Conservation (phyloP, 2,329 filamentous ascomycete species). For the Sphaerulina populicola region DNA sequence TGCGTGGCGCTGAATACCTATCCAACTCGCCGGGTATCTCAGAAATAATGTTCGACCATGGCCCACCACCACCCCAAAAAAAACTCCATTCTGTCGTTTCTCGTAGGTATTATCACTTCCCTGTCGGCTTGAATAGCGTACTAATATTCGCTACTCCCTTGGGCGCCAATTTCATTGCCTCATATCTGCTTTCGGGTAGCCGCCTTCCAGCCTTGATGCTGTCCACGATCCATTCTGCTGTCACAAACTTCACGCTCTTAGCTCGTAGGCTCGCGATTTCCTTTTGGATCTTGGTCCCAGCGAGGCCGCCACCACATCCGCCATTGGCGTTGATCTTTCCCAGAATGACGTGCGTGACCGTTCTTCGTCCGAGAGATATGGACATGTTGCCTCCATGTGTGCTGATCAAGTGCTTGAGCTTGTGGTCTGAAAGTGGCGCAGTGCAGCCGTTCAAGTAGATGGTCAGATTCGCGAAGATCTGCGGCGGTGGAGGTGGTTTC, state of each 20-base stretch:
- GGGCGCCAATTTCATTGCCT: slow-evolving; percentile 52
- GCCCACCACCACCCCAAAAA: not conserved
- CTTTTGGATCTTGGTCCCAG: slow-evolving; percentile 69
- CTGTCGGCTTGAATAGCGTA: slow-evolving; percentile 21
- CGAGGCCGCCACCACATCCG: slow-evolving; percentile 61
- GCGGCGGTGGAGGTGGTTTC: slow-evolving; percentile 14
- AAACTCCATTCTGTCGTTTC: not conserved
- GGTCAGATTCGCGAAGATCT: slow-evolving; percentile 53
- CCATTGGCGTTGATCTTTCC: slow-evolving; percentile 47
- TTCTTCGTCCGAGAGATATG: slow-evolving; percentile 60
- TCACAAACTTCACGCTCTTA: slow-evolving; percentile 67
- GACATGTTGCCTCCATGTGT: slow-evolving; percentile 66
- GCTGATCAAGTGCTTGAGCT: slow-evolving; percentile 67
- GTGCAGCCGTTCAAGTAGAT: slow-evolving; percentile 88
- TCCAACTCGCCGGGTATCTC: slow-evolving; percentile 10
- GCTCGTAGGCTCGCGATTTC: slow-evolving; percentile 64
- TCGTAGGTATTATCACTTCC: not conserved
- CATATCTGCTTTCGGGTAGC: slow-evolving; percentile 65
- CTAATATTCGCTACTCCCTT: slow-evolving; percentile 59
- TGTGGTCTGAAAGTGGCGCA: slow-evolving; percentile 77
- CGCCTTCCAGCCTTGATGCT: slow-evolving; percentile 68
- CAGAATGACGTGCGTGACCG: slow-evolving; percentile 79
- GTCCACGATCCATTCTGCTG: slow-evolving; percentile 78
- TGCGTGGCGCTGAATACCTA: slow-evolving; percentile 3
- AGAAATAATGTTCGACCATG: slow-evolving; percentile 1